These are phyloP conservation scores for Cystobasidiaceae sp. DNA, from an alignment of 1,284 basidiomycete genomes.

Conservation along the genomic window DNA sequence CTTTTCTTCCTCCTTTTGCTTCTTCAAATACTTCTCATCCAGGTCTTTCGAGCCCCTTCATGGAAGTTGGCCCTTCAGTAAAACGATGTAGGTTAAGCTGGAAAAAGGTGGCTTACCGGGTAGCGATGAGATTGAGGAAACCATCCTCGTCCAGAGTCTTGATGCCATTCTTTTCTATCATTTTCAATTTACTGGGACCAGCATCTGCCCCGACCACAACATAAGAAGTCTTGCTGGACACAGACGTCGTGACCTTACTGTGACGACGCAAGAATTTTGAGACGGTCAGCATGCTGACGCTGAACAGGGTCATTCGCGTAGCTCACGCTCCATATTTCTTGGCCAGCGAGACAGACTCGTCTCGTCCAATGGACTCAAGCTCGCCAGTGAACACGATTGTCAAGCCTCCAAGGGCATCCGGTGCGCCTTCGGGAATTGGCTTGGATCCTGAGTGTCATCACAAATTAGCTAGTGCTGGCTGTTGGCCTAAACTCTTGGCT, in stretches of 20 bases:
- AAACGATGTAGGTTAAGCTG: no score
- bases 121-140: conserved; percentile 75
- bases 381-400: conserved; percentile 96
- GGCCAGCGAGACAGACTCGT: conserved; percentile 79
- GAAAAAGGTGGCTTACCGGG: no score
- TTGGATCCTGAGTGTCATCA: no score
- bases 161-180: conserved; percentile 72
- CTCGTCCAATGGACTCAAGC: conserved; percentile 74
- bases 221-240: conserved; percentile 84
- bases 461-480: no score
- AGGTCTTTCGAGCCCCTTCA: conserved; percentile 51
- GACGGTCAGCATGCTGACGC: no score
- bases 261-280: no score
- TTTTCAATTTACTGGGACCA: conserved; percentile 77
- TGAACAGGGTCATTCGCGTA: no score
- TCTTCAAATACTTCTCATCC: conserved; percentile 76
- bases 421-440: conserved; percentile 67
- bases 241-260: conserved; percentile 78
- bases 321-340: conserved; percentile 87
- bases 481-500: no score
- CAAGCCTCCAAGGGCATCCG: conserved; percentile 78
- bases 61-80: neutral
- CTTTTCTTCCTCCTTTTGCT: conserved; percentile 72
- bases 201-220: conserved; percentile 85
- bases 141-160: conserved; percentile 78